A percentile compares a stretch with the other conserved stretches of the same genome.
Evolutionary conservation across 148 eudicot species (phyloP).

Genomic region (Camellia granthamiana): DNA sequence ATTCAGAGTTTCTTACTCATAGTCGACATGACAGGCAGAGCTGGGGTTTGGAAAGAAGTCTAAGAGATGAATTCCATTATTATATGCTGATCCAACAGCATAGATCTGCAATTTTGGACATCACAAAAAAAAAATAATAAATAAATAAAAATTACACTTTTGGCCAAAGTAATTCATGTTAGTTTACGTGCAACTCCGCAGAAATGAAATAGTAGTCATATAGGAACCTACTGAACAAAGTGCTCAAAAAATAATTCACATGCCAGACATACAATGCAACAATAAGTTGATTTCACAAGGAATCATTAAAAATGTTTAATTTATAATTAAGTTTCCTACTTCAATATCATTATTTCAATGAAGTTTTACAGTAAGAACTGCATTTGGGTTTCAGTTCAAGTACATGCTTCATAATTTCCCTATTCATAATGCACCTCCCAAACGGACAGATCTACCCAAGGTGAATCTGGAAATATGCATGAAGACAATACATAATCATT

Average conservation of each 20-base stretch:
- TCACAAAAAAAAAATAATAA: background rate
- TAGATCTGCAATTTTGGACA: constrained; percentile 49
- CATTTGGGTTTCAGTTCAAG: background rate
- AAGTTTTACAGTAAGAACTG: no score
- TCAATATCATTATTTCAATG: no score
- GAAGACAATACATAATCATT: no score
- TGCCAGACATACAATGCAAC: no score
- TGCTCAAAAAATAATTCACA: no score
- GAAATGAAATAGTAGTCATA: background rate
- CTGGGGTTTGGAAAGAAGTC: constrained; percentile 69
- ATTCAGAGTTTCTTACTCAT: constrained; percentile 41
- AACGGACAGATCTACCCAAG: background rate
- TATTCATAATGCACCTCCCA: background rate
- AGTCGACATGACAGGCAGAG: constrained; percentile 84
- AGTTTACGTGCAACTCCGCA: background rate
- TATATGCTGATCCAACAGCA: constrained; percentile 71
- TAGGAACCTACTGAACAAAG: background rate
- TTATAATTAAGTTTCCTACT: no score
- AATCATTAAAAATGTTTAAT: no score
- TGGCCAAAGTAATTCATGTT: background rate
- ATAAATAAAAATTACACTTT: background rate
- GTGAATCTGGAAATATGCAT: background rate
- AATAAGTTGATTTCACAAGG: no score
- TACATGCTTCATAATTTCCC: background rate
- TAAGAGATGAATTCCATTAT: constrained; percentile 64